Evolutionary conservation across 352 stramenopile genomes (phyloP).

Genomic region (Achlya hypogyna): DNA sequence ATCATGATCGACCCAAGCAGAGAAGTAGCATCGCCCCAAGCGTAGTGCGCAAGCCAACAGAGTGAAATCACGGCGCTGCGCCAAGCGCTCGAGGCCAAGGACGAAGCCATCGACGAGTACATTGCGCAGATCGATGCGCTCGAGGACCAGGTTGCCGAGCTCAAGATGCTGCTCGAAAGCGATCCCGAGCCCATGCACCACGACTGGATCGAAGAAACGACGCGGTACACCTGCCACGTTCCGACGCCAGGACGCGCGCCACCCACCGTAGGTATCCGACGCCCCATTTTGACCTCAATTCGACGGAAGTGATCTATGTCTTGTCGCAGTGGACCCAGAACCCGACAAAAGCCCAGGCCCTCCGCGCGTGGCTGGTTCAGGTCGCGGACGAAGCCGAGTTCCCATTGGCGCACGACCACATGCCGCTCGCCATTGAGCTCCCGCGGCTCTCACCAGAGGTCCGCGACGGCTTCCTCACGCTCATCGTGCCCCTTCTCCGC

Average conservation of each 20-base stretch:
- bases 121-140: not conserved
- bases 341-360: conserved; percentile 53
- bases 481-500: conserved; percentile 68
- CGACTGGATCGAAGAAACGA: conserved; percentile 53
- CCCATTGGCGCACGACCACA: conserved; percentile 33
- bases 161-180: not conserved
- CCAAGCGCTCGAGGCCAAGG: conserved; percentile 6
- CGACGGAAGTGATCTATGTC: conserved; percentile 62
- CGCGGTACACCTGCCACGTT: conserved; percentile 26
- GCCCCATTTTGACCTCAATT: conserved; percentile 61
- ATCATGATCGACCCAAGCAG: conserved; percentile 17
- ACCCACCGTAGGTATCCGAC: conserved; percentile 41
- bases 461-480: conserved; percentile 62
- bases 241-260: too few relatives aligned
- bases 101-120: conserved; percentile 6
- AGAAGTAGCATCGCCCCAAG: conserved; percentile 23
- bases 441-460: conserved; percentile 55
- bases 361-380: conserved; percentile 46
- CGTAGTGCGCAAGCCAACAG: conserved; percentile 1
- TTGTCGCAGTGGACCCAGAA: conserved; percentile 56
- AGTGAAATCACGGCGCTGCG: conserved; percentile 11
- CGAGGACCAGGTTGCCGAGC: conserved; percentile 1
- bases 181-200: not conserved
- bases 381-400: conserved; percentile 15
- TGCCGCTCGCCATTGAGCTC: conserved; percentile 58